Base-by-base conservation (phyloP, 1,284 basidiomycete species). In the Irpex sp. region DNA sequence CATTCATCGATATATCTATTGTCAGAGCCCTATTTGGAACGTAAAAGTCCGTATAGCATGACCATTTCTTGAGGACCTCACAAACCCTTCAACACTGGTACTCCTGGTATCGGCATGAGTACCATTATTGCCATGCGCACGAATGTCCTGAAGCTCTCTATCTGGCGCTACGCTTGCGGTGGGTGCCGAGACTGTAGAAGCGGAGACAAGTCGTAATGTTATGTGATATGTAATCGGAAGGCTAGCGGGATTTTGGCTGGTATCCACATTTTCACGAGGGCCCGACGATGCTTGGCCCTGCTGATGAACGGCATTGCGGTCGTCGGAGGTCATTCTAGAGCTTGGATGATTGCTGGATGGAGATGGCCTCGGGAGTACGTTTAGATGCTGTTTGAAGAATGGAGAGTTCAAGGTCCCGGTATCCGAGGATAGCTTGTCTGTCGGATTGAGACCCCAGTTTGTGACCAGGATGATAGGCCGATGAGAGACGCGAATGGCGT, bases 371-470 rank as follows among this genome's bases (percentile, higher is more conserved):
- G 13, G 81, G 82, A 82, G 84, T 13, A 78, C 80, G 61, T 78
- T 75, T 59, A 87, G 79, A 72, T 84, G 83, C 67, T 84, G 87
- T 63, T 74, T 80, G 72, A 82, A 85, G 64, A 80, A 75, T 37
- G 74, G 74, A 60, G 70, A 67, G 11, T 69, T 68, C 21, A 11
- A 11, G 7, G 26, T 56, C 15, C 54, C 54, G 36, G 54, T 31
- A 52, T 70, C 68, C 48, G 70, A 62, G 60, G 69, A 61, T 59
- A 67, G 58, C 54, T 70, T 71, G 55, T 64, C 59, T 37, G 73
- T 68, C 40, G 75, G 72, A 64, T 77, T 76, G 52, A 90, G 76
- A 26, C 80, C 87, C 88, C 89, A 90, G 70, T 86, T 91, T 2
- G 88, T 84, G 48, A 90, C 69, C 48, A 88, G 71, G 26, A 81